phyloP scores from a whole-genome alignment of 768 basidiomycete species.

The Thelephora ganbajun region DNA sequence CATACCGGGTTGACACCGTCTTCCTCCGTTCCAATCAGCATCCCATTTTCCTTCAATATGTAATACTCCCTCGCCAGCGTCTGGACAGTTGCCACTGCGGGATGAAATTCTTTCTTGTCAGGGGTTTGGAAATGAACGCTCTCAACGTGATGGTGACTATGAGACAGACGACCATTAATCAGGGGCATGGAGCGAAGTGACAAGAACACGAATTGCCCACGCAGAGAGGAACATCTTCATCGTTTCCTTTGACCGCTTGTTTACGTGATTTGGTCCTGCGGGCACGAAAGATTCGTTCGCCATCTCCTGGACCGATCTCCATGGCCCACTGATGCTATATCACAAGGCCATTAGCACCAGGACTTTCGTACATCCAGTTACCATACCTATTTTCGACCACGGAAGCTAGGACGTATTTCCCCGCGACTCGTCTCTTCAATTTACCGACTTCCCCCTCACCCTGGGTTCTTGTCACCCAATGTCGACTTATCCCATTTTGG shows the following conservation, averaged over 20 bases:
- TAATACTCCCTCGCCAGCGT: constrained; percentile 57
- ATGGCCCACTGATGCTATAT: constrained; percentile 50
- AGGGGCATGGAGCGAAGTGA: background rate
- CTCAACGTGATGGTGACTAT: constrained; percentile 64
- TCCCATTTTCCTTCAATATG: constrained; percentile 60
- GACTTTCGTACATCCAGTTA: background rate
- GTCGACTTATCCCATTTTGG: constrained; percentile 46
- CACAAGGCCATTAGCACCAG: background rate
- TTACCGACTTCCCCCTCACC: constrained; percentile 27
- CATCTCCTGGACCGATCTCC: constrained; percentile 60
- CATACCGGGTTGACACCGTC: constrained; percentile 52
- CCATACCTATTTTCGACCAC: constrained; percentile 54
- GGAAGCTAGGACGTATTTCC: constrained; percentile 53
- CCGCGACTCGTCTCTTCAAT: constrained; percentile 35
- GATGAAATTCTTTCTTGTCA: constrained; percentile 32
- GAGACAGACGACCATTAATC: background rate
- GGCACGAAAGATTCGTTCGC: constrained; percentile 53
- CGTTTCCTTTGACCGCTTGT: constrained; percentile 10
- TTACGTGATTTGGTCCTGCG: constrained; percentile 7
- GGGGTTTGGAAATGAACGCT: constrained; percentile 50
- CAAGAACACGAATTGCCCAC: constrained; percentile 22
- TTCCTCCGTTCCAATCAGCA: constrained; percentile 67
- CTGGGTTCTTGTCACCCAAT: constrained; percentile 39
- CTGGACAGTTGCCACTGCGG: constrained; percentile 54
- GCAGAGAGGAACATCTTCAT: constrained; percentile 53